Evolutionary conservation across 352 stramenopile species (phyloP), one percentile per base, ranked within the genome.

Genomic region (Salisapilia sapeloensis): DNA sequence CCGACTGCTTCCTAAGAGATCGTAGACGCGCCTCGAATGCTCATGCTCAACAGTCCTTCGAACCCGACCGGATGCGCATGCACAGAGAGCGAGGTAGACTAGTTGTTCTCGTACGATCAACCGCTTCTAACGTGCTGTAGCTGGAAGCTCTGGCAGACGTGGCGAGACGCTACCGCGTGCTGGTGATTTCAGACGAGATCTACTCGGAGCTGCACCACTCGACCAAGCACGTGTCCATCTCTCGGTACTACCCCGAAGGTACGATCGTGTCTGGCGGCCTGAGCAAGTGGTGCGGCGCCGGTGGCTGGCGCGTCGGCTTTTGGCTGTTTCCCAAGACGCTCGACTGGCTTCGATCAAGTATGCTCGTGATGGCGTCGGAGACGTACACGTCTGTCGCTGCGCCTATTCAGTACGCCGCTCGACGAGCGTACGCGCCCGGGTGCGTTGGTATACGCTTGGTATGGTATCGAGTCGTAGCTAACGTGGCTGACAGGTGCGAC

Each of bases 131-230:
- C 13, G 3, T 14, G 9, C 18, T 12, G 11, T 38, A 75, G 55
- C 43, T 86, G 35, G 41, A 71, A 9, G 67, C 53, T 19, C 53
- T 92, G 10, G 77, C 77, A 17, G 48, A 63, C 9, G 50, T 90
- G 4, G 75, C 71, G 18, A 60, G 72, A 28, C 86, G 84, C 50
- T 89, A 90, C 44, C 63, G 75, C 13, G 65, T 92, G 30, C 63
- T 90, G n/a, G 74, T 92, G 14, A 71, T 92, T 15, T 92, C 77
- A 24, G 77, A 92, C 35, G 77, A 92, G 48, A 83, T 92, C 31
- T 92, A 92, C 50, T 85, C 74, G 20, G 77, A 89, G 45, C 44
- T 89, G 22, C 71, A 82, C 32, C 66, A 87, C 45, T 58, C 50
- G 12, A 63, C 66, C 16, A 53, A 64, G 6, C 77, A 92, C 25